Evolutionary conservation across 441 rosid genomes (phyloP).

Genomic region (Flueggea neowawraea): DNA sequence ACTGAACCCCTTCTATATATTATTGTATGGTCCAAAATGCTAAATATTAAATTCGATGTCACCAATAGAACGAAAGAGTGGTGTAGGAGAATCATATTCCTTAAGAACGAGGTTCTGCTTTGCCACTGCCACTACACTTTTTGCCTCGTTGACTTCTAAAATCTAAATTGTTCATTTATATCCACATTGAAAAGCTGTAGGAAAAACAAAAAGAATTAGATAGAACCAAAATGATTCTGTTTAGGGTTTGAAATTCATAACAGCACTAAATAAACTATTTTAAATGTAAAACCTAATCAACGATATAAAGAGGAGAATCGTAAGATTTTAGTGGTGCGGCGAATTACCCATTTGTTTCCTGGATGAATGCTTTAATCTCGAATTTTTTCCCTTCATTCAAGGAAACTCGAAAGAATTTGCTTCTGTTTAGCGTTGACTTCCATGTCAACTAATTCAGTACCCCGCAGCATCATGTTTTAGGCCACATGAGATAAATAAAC

Average conservation of each 20-base stretch:
- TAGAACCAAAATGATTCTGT: slow-evolving; percentile 22
- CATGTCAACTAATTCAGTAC: neutral
- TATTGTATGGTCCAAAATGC: slow-evolving; percentile 11
- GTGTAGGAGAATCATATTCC: slow-evolving; percentile 55
- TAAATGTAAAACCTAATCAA: slow-evolving; percentile 14
- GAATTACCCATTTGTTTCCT: neutral
- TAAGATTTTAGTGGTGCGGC: slow-evolving; percentile 17
- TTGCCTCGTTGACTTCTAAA: slow-evolving; percentile 20
- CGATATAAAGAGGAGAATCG: slow-evolving; percentile 26
- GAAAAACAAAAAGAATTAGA: neutral
- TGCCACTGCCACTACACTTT: slow-evolving; percentile 25
- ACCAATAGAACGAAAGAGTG: slow-evolving; percentile 43
- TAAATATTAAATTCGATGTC: slow-evolving; percentile 18
- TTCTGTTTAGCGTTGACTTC: neutral
- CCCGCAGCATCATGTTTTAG: neutral
- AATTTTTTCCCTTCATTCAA: slow-evolving; percentile 1
- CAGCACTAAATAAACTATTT: slow-evolving; percentile 6
- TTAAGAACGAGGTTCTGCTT: slow-evolving; percentile 51
- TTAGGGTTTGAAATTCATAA: slow-evolving; percentile 8
- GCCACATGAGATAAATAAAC: neutral
- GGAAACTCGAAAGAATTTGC: neutral
- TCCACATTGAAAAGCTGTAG: slow-evolving; percentile 23
- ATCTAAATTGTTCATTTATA: slow-evolving; percentile 37
- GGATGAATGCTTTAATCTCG: slow-evolving; percentile 11
- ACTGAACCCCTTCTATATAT: neutral